phyloP scores from a whole-genome alignment of 768 basidiomycete species.

The Pisolithus marmoratus region DNA sequence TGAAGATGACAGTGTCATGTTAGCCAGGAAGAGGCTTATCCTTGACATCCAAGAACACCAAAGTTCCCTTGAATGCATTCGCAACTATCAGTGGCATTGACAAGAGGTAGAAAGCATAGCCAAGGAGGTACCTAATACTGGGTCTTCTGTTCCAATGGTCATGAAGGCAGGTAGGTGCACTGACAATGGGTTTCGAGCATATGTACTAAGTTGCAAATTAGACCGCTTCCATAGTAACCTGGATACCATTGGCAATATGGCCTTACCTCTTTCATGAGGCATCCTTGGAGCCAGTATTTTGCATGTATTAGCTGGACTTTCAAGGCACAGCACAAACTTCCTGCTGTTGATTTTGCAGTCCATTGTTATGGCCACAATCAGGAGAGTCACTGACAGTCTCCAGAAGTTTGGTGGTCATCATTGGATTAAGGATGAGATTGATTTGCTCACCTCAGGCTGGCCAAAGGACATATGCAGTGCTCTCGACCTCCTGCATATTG shows the following conservation, averaged over 20 bases:
- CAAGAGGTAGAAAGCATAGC: neutral
- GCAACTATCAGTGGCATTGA: neutral
- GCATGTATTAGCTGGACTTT: neutral
- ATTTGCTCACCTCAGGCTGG: neutral
- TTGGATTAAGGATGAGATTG: neutral
- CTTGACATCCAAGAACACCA: neutral
- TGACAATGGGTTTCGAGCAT: neutral
- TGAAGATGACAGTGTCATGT: neutral
- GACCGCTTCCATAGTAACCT: neutral
- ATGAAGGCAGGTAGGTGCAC: neutral
- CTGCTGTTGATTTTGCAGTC: neutral
- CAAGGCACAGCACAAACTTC: neutral
- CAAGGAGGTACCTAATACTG: neutral
- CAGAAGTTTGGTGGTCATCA: neutral
- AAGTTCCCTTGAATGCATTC: neutral
- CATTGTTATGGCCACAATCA: too few relatives aligned
- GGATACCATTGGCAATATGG: neutral
- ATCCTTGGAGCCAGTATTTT: neutral
- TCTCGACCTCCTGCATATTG: slow-evolving; percentile 10
- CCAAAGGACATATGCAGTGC: slow-evolving; percentile 15
- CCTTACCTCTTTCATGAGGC: neutral
- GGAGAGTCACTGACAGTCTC: too few relatives aligned
- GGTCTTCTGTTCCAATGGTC: neutral
- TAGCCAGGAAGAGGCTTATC: neutral
- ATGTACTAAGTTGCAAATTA: neutral